Evolutionary conservation across 345 rosid species (phyloP), one percentile per base, ranked within the genome.

Genomic region (Pistacia atlantica): DNA sequence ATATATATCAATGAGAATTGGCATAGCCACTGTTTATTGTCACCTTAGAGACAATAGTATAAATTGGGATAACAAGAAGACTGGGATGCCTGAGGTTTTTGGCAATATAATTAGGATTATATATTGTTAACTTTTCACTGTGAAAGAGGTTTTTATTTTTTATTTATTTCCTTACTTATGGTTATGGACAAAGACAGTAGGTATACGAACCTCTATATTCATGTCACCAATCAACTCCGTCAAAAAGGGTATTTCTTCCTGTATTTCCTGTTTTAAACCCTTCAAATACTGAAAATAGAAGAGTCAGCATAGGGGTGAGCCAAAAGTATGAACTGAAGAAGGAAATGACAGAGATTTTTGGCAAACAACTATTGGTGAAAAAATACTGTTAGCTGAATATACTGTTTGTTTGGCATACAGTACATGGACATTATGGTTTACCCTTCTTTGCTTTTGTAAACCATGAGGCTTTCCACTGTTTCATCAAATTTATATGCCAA

Each of bases 241-340:
- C 61, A 86, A 79, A 79, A 88, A 90, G 22, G 93, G 89, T 56
- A 91, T 79, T 84, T 89, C 92, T 62, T 82, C 81, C 74, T 76
- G 86, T 74, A 93, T 71, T 46, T 93, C 95, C 55, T 70, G 81
- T 66, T 84, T 88, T 83, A 89, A 67, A 28, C 75, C 87, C 80
- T 84, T 89, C 79, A 95, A 71, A 75, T 91, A 77, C 98, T 91
- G 93, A 45, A 74, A 67, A 71, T 31, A 67, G 58, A 67, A 67
- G 75, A 65, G 73, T 48, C 5, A 35, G 14, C 52, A 66, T 72
- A 17, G 42, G 63, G 54, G 48, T 33, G 48, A 8, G 72, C 60
- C 51, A 45, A n/a, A 59, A 38, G 14, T 25, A 33, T 45, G 13
- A 28, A 45, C 42, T 22, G 56, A 72, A 25, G 33, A 22, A 59